These are phyloP conservation scores for Toxicodendron radicans DNA, from an alignment of 345 rosid genomes.

Conservation along the genomic window DNA sequence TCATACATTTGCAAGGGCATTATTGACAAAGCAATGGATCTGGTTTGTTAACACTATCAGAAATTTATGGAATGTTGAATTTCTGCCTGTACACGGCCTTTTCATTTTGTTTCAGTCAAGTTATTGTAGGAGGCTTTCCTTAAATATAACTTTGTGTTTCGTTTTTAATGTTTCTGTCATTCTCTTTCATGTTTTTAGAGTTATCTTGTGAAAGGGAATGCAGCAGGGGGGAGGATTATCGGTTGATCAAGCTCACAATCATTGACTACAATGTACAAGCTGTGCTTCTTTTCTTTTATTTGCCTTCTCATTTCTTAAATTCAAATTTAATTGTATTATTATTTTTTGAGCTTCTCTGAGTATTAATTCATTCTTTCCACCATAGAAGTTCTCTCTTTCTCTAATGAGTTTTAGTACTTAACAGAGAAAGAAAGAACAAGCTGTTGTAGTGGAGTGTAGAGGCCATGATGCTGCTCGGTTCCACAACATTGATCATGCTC, in stretches of 20 bases:
- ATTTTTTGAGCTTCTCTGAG: not conserved
- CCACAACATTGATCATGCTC: constrained; percentile 69
- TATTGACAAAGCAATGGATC: too few relatives aligned
- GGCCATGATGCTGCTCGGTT: constrained; percentile 96
- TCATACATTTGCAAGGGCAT: not conserved
- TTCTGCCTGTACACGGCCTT: not conserved
- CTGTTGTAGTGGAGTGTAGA: constrained; percentile 80
- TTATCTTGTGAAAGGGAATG: constrained; percentile 91
- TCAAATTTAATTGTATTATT: not conserved
- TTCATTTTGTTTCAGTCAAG: not conserved
- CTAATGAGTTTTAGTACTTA: constrained; percentile 9
- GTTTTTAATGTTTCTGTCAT: not conserved
- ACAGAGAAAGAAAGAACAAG: constrained; percentile 72
- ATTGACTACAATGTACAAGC: constrained; percentile 62
- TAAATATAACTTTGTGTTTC: not conserved
- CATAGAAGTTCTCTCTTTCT: not conserved
- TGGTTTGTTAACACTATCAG: not conserved
- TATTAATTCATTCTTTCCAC: not conserved
- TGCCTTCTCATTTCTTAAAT: not conserved
- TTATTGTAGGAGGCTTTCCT: not conserved
- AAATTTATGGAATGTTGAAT: not conserved
- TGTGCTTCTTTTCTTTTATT: not conserved
- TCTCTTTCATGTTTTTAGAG: constrained; percentile 40
- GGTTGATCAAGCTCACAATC: constrained; percentile 80
- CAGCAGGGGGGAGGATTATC: constrained; percentile 92